phyloP scores from a whole-genome alignment of 768 basidiomycete genomes.

The Mycena indigotica region DNA sequence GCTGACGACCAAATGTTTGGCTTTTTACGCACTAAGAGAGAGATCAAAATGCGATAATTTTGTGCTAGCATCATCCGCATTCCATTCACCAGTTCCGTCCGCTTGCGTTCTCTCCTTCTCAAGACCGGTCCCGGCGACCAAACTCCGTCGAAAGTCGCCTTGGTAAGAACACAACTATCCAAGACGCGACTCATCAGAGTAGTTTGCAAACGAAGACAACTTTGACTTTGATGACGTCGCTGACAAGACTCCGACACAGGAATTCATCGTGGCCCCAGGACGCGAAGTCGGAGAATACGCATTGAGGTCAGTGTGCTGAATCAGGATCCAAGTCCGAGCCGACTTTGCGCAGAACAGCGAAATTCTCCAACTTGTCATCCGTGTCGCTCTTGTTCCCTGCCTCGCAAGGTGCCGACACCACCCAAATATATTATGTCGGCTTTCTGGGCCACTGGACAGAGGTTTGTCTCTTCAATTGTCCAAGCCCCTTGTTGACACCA shows the following conservation, averaged over 20 bases:
- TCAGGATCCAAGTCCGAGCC: not conserved
- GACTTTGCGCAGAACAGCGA: conserved; percentile 61
- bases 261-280: conserved; percentile 67
- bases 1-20: conserved; percentile 86
- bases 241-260: conserved; percentile 67
- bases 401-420: conserved; percentile 77
- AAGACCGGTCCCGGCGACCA: conserved; percentile 82
- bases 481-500: not conserved
- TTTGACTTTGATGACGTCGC: conserved; percentile 80
- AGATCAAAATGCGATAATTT: not conserved
- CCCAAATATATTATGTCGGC: conserved; percentile 81
- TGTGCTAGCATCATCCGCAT: conserved; percentile 70
- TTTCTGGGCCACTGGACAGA: conserved; percentile 82
- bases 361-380: conserved; percentile 80
- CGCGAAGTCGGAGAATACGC: conserved; percentile 84
- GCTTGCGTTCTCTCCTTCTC: conserved; percentile 77
- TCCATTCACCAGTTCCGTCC: conserved; percentile 87
- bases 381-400: conserved; percentile 83
- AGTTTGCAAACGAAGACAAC: conserved; percentile 80
- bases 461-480: conserved; percentile 39
- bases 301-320: conserved; percentile 59
- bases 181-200: not conserved
- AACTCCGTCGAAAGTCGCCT: conserved; percentile 68
- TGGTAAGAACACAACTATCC: conserved; percentile 54
- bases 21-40: conserved; percentile 7